Evolutionary conservation across 192 early-diverging fungal species (phyloP).

Genomic region (Linnemannia exigua): DNA sequence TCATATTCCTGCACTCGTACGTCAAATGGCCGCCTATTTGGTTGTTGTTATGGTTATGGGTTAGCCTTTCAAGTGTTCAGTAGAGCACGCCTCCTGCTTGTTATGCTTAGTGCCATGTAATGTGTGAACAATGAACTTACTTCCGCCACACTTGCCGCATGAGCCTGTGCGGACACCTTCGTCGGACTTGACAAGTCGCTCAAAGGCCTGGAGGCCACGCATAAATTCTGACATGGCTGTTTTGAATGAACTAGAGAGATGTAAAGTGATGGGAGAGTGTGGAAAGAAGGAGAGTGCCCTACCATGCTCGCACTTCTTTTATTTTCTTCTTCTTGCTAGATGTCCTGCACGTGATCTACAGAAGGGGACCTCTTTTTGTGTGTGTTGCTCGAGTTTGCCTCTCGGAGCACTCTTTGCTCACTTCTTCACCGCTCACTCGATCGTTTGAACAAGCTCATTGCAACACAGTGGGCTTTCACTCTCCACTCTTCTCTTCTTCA

Average conservation of each 20-base stretch:
- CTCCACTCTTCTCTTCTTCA: not conserved
- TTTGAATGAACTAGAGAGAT: not conserved
- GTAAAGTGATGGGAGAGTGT: not conserved
- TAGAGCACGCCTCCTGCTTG: not conserved
- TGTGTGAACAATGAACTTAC: conserved; percentile 3
- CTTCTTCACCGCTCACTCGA: no score
- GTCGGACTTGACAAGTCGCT: conserved; percentile 49
- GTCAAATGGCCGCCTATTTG: conserved; percentile 50
- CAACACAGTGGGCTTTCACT: no score
- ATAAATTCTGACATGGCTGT: conserved; percentile 41
- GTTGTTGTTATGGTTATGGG: no score
- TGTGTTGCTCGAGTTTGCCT: no score
- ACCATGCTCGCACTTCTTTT: no score
- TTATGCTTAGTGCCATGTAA: not conserved
- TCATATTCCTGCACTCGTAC: conserved; percentile 44
- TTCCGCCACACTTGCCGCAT: conserved; percentile 54
- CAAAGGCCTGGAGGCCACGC: conserved; percentile 47
- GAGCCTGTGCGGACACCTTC: conserved; percentile 45
- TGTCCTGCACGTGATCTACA: no score
- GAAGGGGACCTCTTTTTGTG: no score
- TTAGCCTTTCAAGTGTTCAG: no score
- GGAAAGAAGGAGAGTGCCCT: not conserved
- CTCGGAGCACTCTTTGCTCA: no score
- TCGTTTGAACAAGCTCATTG: no score
- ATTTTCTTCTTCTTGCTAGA: no score